Evolutionary conservation across 805 yeast species (phyloP).

Genomic region (Blastobotrys parvus): DNA sequence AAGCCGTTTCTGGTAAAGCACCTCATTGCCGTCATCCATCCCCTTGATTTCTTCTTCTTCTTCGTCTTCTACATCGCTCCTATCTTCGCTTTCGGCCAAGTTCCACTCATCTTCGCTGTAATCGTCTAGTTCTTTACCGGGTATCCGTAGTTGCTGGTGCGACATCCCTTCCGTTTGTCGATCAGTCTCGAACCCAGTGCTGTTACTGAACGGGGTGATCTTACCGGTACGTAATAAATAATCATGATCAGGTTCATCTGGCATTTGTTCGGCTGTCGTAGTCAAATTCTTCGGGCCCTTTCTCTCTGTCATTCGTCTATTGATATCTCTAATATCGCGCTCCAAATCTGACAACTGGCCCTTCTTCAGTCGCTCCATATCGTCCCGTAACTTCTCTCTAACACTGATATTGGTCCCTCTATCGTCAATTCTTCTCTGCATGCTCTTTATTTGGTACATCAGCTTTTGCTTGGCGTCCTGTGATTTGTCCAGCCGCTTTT

Average conservation of each 20-base stretch:
- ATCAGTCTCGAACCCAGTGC: conserved; percentile 17
- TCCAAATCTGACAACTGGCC: conserved; percentile 46
- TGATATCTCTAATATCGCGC: conserved; percentile 57
- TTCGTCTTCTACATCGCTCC: conserved; percentile 8
- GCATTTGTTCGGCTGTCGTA: conserved; percentile 30
- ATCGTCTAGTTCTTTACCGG: conserved; percentile 35
- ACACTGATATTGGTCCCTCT: conserved; percentile 60
- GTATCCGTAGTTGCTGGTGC: conserved; percentile 41
- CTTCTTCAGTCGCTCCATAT: conserved; percentile 42
- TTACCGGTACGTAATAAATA: conserved; percentile 82
- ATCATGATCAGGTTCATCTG: conserved; percentile 75
- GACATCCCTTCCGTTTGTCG: conserved; percentile 16
- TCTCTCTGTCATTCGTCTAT: conserved; percentile 35
- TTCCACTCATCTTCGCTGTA: conserved; percentile 10
- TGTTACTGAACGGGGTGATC: conserved; percentile 84
- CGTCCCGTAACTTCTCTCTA: conserved; percentile 44
- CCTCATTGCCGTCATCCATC: conserved; percentile 78
- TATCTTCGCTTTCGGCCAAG: neutral
- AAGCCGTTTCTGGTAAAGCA: conserved; percentile 51
- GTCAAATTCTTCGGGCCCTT: conserved; percentile 8
- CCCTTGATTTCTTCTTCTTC: conserved; percentile 20
- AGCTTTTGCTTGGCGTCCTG: conserved; percentile 38
- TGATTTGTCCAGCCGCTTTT: conserved; percentile 65
- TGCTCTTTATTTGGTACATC: conserved; percentile 34
- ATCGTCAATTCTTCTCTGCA: conserved; percentile 42